phyloP scores from a whole-genome alignment of 768 basidiomycete species.

The Porpolomopsis calyptriformis region DNA sequence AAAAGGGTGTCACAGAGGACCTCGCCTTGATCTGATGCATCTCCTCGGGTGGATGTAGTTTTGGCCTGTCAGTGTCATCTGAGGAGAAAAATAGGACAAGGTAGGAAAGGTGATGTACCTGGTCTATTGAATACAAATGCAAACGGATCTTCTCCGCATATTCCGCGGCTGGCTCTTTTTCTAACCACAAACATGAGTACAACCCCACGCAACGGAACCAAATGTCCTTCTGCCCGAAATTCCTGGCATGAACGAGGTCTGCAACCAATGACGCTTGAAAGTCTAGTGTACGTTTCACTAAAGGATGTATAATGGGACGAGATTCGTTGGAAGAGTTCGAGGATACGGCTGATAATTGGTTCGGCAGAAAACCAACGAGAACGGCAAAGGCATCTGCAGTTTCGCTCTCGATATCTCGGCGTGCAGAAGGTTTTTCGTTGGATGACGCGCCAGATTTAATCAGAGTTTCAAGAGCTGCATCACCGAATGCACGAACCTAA shows the following conservation, averaged over 20 bases:
- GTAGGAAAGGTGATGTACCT: conserved; percentile 28
- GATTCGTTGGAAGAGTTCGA: conserved; percentile 38
- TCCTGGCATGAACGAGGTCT: conserved; percentile 59
- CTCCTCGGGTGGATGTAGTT: conserved; percentile 31
- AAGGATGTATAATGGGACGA: conserved; percentile 39
- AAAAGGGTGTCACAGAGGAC: conserved; percentile 88
- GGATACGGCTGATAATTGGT: conserved; percentile 32
- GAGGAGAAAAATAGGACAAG: neutral
- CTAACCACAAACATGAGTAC: conserved; percentile 67
- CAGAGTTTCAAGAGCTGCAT: conserved; percentile 70
- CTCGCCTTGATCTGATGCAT: conserved; percentile 63
- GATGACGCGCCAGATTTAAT: conserved; percentile 77
- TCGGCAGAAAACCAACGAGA: conserved; percentile 51
- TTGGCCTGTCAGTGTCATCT: conserved; percentile 39
- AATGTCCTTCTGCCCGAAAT: conserved; percentile 38
- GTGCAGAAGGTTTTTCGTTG: conserved; percentile 52
- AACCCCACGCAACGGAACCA: conserved; percentile 68
- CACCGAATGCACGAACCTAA: conserved; percentile 85
- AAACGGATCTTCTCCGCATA: conserved; percentile 57
- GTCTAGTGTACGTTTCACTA: conserved; percentile 50
- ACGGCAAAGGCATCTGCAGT: conserved; percentile 42
- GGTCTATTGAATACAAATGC: conserved; percentile 71
- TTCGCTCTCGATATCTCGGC: conserved; percentile 61
- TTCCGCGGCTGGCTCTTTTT: conserved; percentile 31
- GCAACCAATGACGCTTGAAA: conserved; percentile 68